Evolutionary conservation across 106 monocot genomes (phyloP), one percentile per base, ranked within the genome.

Genomic region (Apostasia shenzhenica): DNA sequence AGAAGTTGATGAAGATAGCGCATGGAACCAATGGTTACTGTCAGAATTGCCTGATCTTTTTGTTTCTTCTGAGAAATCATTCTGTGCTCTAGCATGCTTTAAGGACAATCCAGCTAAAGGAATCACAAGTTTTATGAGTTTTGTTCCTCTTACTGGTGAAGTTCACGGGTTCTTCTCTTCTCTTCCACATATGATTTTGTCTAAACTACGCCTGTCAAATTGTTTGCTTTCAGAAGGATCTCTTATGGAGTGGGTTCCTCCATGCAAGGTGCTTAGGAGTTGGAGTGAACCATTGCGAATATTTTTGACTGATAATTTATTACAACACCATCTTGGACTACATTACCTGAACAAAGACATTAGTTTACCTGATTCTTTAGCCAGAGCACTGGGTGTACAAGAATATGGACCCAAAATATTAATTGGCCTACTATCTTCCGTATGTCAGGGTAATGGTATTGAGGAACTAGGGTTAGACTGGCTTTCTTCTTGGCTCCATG

Each of bases 11-110:
- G 81, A 66, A 76, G 48, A 83, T 51, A 88, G 88, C 81, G 83
- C 88, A 26, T 88, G 88, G 88, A 88, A 88, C 50, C 88, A 83
- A 76, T 88, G 81, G 83, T 54, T 88, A 37, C 71, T 88, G 57
- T 78, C 83, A 43, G 76, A 81, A 60, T 78, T 83, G 56, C 88
- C 88, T 76, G 59, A 47, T 48, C 59, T 88, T 4, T 88, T 88
- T 83, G 81, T 88, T 57, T 66, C 52, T 53, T 74, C 88, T 40
- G 78, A 83, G 66, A 75, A 64, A 9, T 78, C 70, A 41, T 88
- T 88, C 48, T 75, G 75, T 72, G 61, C 70, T 3, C 81, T 88
- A 14, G 48, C 81, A 62, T 88, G 88, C 80, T 88, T 88, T 63
- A 42, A 67, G 11, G 43, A 70, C 4, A 78, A 61, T 55, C 78